phyloP scores from a whole-genome alignment of 495 filamentous ascomycete genomes.

The Lepraria neglecta region DNA sequence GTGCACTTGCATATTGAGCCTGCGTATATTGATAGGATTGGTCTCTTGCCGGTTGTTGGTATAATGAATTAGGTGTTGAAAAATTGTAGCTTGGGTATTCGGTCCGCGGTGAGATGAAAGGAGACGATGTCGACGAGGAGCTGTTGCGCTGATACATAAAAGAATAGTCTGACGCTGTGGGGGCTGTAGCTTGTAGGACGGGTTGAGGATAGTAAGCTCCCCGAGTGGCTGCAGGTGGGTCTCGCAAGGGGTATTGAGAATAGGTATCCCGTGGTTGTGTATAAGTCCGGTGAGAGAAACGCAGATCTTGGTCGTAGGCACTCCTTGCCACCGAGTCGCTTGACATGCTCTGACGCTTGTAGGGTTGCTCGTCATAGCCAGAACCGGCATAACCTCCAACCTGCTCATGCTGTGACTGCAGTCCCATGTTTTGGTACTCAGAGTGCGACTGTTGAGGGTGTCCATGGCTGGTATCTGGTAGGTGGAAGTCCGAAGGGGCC shows the following conservation, averaged over 20 bases:
- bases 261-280: conserved; percentile 20
- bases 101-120: conserved; percentile 24
- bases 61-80: conserved; percentile 15
- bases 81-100: conserved; percentile 17
- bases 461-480: conserved; percentile 6
- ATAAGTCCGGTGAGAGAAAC: conserved; percentile 20
- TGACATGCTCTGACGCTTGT: conserved; percentile 26
- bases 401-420: conserved; percentile 18
- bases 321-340: conserved; percentile 15
- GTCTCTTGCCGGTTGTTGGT: conserved; percentile 18
- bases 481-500: conserved; percentile 17
- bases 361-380: conserved; percentile 21
- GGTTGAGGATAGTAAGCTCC: conserved; percentile 18
- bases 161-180: conserved; percentile 17
- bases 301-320: conserved; percentile 19
- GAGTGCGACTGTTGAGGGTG: conserved; percentile 10
- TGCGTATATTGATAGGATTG: conserved; percentile 17
- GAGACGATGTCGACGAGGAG: conserved; percentile 27
- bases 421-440: conserved; percentile 17
- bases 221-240: conserved; percentile 12
- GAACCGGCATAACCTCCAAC: conserved; percentile 1
- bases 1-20: conserved; percentile 17
- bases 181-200: conserved; percentile 12
- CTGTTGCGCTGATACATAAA: conserved; percentile 22
- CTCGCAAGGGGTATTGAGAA: conserved; percentile 13